Evolutionary conservation across 1,284 basidiomycete species (phyloP).

Genomic region (Ustilago hordei): DNA sequence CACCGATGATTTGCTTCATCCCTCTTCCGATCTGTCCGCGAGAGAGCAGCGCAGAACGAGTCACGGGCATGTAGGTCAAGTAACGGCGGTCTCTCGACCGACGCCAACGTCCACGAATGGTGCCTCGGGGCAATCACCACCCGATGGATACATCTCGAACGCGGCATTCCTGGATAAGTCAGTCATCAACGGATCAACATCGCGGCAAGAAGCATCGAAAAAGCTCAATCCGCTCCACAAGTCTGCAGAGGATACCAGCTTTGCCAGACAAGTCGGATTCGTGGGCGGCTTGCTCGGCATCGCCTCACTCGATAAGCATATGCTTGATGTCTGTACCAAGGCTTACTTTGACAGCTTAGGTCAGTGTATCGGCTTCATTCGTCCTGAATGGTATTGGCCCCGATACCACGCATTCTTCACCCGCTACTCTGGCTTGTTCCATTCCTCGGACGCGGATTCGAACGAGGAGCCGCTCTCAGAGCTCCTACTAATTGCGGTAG

Average conservation of each 20-base stretch:
- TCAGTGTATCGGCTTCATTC: conserved; percentile 40
- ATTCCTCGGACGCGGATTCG: not conserved
- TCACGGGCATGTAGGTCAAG: not conserved
- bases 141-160: conserved; percentile 13
- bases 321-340: conserved; percentile 35
- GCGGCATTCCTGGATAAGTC: conserved; percentile 19
- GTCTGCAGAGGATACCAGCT: not conserved
- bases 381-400: conserved; percentile 44
- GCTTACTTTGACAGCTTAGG: conserved; percentile 35
- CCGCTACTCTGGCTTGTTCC: conserved; percentile 21
- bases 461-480: conserved; percentile 31
- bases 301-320: conserved; percentile 31
- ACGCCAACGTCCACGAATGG: conserved; percentile 13
- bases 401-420: conserved; percentile 37
- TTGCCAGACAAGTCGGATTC: conserved; percentile 27
- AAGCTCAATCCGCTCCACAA: conserved; percentile 31
- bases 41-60: conserved; percentile 3
- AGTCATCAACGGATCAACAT: not conserved
- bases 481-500: conserved; percentile 35
- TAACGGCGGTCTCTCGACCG: not conserved
- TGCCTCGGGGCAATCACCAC: conserved; percentile 15
- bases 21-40: not conserved
- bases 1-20: not conserved
- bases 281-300: conserved; percentile 41
- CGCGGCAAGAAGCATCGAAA: not conserved